Evolutionary conservation across 2,329 filamentous ascomycete species (phyloP), one percentile per base, ranked within the genome.

Genomic region (Penicillium sp.): DNA sequence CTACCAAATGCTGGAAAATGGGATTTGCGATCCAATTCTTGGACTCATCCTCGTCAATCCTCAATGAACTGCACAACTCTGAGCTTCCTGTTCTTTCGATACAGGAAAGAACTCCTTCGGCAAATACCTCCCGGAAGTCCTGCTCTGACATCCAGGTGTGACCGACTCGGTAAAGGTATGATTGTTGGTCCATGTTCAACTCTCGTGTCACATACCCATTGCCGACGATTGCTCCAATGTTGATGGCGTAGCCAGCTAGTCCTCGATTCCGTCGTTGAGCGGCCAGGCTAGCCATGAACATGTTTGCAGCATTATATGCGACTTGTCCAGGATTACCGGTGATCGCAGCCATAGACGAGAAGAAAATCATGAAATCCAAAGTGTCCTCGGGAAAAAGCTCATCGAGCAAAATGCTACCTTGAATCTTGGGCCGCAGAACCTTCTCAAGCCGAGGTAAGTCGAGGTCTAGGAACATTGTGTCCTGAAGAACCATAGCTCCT

Each of bases 341-440:
- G 10, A 75, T 66, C 2, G 72, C 71, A 19, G 68, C 66, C 13
- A 74, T 62, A 0, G 77, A 80, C 1, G 76, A 77, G 6, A 79
- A 64, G 26, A 53, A 57, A 29, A 80, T 61, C 64, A 80, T 79
- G 61, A 80, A 81, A 52, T 79, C 78, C 9, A 81, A 65, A 42
- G 64, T 51, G 59, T 65, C 39, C 56, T 69, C 57, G 7, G 61
- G 49, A 54, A 66, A 66, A 0, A 67, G 46, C 26, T 67, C 65
- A 35, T 66, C 60, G 1, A 67, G 49, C 19, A 65, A 22, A 22
- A 63, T 37, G 19, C 62, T 65, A 3, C 66, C 69, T 3, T 64
- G 31, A 2, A 72, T 65, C 57, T 79, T 79, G 0, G 75, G 62
- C 24, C 65, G 68, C 0, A 63, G 61, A 59, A 77, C 74, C 4